These are phyloP conservation scores for Phlyctochytrium planicorne DNA, from an alignment of 192 early-diverging fungal species.

Conservation along the genomic window DNA sequence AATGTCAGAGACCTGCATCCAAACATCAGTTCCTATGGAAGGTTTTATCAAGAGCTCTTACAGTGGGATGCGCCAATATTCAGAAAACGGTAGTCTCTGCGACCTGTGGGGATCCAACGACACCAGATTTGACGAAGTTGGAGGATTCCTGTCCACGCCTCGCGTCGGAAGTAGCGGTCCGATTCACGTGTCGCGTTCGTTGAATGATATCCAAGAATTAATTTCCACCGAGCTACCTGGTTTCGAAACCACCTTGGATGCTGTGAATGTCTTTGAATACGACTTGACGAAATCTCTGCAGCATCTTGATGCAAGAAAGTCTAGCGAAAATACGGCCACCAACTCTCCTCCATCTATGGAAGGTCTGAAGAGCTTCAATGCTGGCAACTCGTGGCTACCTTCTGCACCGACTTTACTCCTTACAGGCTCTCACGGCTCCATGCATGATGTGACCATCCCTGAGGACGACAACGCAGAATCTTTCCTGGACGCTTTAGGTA, in stretches of 20 bases:
- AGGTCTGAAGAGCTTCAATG: not conserved
- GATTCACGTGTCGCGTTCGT: not conserved
- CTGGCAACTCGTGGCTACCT: slow-evolving; percentile 6
- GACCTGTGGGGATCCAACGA: not conserved
- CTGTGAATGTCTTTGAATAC: not conserved
- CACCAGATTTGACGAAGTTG: not conserved
- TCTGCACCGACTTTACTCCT: not conserved
- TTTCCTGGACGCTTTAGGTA: no score
- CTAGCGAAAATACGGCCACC: not conserved
- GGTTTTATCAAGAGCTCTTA: not conserved
- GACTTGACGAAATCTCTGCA: no score
- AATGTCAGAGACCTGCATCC: not conserved
- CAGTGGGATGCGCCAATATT: not conserved
- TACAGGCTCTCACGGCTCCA: not conserved
- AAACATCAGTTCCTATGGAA: not conserved
- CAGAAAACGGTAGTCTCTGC: not conserved
- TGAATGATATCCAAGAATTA: not conserved
- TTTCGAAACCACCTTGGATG: not conserved
- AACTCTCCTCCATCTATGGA: not conserved
- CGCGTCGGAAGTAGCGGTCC: not conserved
- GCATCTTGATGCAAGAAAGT: no score
- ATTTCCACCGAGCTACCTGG: not conserved
- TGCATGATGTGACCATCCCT: not conserved
- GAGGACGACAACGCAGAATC: no score
- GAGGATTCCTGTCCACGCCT: not conserved